Base-by-base conservation (phyloP, 805 yeast genomes). In the Clavispora vitiphila region DNA sequence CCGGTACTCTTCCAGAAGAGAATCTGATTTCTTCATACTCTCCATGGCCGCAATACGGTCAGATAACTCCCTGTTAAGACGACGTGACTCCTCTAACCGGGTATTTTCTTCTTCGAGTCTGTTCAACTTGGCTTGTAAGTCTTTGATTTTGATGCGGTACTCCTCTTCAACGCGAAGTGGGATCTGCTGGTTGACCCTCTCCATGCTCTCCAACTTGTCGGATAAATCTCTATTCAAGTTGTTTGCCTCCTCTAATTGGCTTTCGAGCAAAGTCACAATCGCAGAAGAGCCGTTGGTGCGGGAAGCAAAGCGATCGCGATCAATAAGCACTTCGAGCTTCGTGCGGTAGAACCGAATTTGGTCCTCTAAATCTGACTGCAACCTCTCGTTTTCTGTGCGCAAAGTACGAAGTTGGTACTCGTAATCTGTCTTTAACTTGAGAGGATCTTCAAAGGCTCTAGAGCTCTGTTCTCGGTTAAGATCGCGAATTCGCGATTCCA, bases 331-430 rank as follows among this genome's bases (percentile, higher is more conserved):
- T 39, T 64, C 53, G 42, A 60, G 37, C 50, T 61, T 49, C 41
- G 57, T 58, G 46, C 66, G 62, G 46, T 61, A 61, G 22, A 55
- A 51, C n/a, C 55, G 57, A 14, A 63, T 43, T 43, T 74, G 71
- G 25, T 55, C 49, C 38, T 66, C 65, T 41, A 64, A 55, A 21
- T 62, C 68, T 7, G 59, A 61, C 43, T 61, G 64, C 32, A 65
- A 34, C 16, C 60, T 60, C 11, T 64, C 67, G 32, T 65, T 56
- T 21, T 76, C 80, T 18, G 59, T 50, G 40, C 62, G 62, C 16
- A 69, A 44, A 18, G 63, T 46, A 25, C 65, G 64, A 26, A 69
- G 54, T 38, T 66, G 61, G 9, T 65, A 60, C 41, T 74, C 77
- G 41, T 65, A 61, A 5, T 57, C 57, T 4, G 64, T 46, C 41